These are phyloP conservation scores for Hygrocybe punicea DNA, from an alignment of 768 basidiomycete genomes.

Conservation along the genomic window DNA sequence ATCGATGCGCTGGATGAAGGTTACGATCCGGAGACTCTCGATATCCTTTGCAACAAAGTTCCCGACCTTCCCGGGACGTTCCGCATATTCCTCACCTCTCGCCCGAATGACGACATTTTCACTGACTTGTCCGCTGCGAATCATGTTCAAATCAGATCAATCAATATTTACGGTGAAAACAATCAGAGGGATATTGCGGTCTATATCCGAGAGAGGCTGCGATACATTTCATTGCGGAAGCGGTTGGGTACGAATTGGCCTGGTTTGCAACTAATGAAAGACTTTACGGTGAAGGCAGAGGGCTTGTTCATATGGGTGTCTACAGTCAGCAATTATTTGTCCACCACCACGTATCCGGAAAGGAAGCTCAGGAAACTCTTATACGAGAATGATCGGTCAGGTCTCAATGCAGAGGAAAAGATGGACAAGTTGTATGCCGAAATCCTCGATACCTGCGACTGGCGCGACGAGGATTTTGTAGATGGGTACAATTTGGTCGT, in stretches of 20 bases:
- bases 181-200: constrained; percentile 7
- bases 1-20: constrained; percentile 25
- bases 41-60: constrained; percentile 13
- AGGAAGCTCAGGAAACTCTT: background rate
- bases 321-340: constrained; percentile 14
- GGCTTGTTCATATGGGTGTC: constrained; percentile 23
- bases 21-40: constrained; percentile 9
- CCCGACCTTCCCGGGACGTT: constrained; percentile 14
- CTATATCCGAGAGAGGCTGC: constrained; percentile 13
- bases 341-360: background rate
- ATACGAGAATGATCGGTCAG: background rate
- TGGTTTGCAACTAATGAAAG: background rate
- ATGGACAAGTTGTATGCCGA: constrained; percentile 6
- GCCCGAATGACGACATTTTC: constrained; percentile 10
- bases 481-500: background rate
- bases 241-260: background rate
- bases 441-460: constrained; percentile 2
- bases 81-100: constrained; percentile 20
- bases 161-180: too few species aligned
- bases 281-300: constrained; percentile 10
- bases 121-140: background rate
- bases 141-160: constrained; percentile 1
- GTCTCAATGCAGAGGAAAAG: background rate
- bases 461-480: background rate
- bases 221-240: constrained; percentile 5